These are phyloP conservation scores for Fragaria nilgerrensis DNA, from an alignment of 306 rosid genomes.

Conservation along the genomic window DNA sequence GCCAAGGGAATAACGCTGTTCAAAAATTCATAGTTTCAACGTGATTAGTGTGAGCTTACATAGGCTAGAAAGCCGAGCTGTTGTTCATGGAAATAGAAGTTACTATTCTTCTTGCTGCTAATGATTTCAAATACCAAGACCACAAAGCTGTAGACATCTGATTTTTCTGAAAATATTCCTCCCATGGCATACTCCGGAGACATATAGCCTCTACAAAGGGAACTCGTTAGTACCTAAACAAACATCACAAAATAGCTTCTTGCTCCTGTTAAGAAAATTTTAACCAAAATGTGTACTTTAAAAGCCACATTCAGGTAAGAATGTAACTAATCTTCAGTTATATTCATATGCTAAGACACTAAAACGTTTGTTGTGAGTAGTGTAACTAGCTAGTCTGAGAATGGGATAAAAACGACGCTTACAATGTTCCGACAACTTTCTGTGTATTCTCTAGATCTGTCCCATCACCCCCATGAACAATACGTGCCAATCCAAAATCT, in stretches of 20 bases:
- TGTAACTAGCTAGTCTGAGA: too few relatives aligned
- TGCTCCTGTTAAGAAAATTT: neutral
- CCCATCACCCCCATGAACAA: neutral
- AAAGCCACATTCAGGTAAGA: neutral
- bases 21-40: neutral
- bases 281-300: too few relatives aligned
- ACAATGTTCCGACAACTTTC: slow-evolving; percentile 30
- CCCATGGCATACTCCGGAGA: neutral
- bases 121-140: slow-evolving; percentile 34
- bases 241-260: neutral
- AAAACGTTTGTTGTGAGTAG: too few relatives aligned
- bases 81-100: slow-evolving; percentile 4
- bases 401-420: neutral
- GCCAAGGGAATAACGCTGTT: neutral
- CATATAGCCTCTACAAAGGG: too few relatives aligned
- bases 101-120: slow-evolving; percentile 22
- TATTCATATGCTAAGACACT: too few relatives aligned
- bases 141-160: slow-evolving; percentile 28
- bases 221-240: neutral
- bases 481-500: slow-evolving; percentile 36
- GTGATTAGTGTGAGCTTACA: slow-evolving; percentile 15
- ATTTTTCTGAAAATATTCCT: neutral
- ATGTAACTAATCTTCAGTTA: neutral
- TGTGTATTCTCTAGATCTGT: slow-evolving; percentile 16
- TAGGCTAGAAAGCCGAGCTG: slow-evolving; percentile 23